Percentiles rank a stretch among this genome's conserved stretches.
Conservation (phyloP, 2,329 filamentous ascomycete species). For the Chrysoporthe puriensis region DNA sequence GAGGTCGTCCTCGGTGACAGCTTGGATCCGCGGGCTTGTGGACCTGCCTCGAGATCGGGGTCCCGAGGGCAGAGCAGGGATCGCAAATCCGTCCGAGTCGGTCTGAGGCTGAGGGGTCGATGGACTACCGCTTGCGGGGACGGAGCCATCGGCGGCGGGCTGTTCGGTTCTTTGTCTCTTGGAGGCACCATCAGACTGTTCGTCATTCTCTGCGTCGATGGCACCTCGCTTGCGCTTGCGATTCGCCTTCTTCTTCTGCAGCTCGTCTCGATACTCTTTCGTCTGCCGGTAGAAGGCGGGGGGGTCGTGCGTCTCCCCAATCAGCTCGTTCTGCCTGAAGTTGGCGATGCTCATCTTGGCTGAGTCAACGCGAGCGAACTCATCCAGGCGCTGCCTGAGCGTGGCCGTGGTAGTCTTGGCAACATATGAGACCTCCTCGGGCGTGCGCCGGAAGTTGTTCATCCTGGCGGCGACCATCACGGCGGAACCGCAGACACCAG, state of each 20-base stretch:
- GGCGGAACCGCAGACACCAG: conserved; percentile 91
- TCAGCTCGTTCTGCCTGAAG: conserved; percentile 42
- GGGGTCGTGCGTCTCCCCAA: conserved; percentile 77
- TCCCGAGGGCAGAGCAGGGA: conserved; percentile 55
- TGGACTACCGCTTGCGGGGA: conserved; percentile 36
- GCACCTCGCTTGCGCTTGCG: conserved; percentile 49
- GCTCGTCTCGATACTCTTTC: conserved; percentile 60
- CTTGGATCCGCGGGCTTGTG: conserved; percentile 32
- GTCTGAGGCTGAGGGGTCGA: conserved; percentile 34
- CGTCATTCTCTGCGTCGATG: conserved; percentile 34
- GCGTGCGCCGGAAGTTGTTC: conserved; percentile 94
- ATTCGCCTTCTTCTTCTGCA: conserved; percentile 47
- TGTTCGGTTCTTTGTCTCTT: conserved; percentile 21
- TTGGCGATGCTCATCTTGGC: conserved; percentile 86
- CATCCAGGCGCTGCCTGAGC: conserved; percentile 86
- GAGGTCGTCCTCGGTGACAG: conserved; percentile 37
- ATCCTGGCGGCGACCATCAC: conserved; percentile 94
- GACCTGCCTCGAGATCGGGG: conserved; percentile 48
- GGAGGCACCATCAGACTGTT: conserved; percentile 39
- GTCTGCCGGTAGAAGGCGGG: conserved; percentile 77
- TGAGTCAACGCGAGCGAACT: conserved; percentile 87
- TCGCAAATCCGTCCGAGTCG: conserved; percentile 71
- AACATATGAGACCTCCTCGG: conserved; percentile 95
- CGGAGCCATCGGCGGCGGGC: background rate
- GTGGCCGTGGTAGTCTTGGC: conserved; percentile 96